Conservation (phyloP, 345 rosid species). For the Citrus trifoliata region DNA sequence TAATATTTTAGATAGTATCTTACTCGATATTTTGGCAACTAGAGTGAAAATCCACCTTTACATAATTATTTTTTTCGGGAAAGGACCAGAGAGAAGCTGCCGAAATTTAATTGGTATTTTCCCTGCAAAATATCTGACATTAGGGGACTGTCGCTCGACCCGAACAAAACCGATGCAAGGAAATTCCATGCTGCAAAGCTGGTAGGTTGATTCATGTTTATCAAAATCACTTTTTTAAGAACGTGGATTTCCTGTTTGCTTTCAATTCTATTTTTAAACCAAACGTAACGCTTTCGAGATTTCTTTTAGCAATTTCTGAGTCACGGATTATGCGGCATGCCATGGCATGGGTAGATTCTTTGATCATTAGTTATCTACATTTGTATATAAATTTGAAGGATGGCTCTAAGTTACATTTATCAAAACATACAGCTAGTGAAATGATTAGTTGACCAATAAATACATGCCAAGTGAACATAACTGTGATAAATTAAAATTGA, state of each 20-base stretch:
- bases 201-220: too few species aligned
- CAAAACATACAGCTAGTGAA: too few species aligned
- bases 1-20: background rate
- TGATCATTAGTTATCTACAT: background rate
- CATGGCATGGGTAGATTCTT: background rate
- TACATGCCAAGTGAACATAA: too few species aligned
- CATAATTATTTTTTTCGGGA: background rate
- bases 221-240: background rate
- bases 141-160: background rate
- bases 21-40: background rate
- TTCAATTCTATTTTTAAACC: background rate
- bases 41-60: background rate
- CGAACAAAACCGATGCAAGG: background rate
- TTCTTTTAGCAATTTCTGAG: background rate
- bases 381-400: too few species aligned
- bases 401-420: too few species aligned
- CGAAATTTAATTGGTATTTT: background rate
- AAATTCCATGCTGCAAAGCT: too few species aligned
- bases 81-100: too few species aligned
- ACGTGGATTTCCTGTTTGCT: background rate
- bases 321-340: background rate
- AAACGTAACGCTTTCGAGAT: background rate
- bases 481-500: too few species aligned
- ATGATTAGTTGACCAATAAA: too few species aligned
- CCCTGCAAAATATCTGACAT: background rate